These are phyloP conservation scores for Tolypocladium amazonense DNA, from an alignment of 2,329 filamentous ascomycete species.

Conservation along the genomic window DNA sequence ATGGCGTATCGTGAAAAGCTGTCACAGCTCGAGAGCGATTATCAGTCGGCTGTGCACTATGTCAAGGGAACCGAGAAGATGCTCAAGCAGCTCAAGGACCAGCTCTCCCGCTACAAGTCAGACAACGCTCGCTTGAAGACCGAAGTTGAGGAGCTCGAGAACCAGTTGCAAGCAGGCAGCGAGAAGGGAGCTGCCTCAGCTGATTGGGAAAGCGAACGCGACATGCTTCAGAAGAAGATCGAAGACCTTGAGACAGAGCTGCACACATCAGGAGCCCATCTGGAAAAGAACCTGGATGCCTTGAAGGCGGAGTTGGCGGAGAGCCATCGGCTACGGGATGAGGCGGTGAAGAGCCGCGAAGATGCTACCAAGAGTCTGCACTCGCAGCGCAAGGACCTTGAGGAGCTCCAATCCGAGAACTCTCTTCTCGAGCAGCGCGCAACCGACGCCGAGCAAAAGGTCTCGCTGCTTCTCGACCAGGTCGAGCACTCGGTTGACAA, in stretches of 20 bases:
- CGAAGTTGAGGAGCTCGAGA: conserved; percentile 62
- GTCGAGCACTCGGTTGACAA: conserved; percentile 90
- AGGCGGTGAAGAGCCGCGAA: conserved; percentile 45
- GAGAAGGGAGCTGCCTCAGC: conserved; percentile 31
- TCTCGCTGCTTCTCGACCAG: conserved; percentile 85
- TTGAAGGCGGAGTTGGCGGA: conserved; percentile 60
- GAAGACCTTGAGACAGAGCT: conserved; percentile 59
- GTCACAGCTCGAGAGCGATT: conserved; percentile 88
- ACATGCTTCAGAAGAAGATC: conserved; percentile 56
- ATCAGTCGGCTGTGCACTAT: conserved; percentile 95
- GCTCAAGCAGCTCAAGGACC: conserved; percentile 96
- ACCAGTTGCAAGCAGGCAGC: conserved; percentile 29
- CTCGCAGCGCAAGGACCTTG: conserved; percentile 55
- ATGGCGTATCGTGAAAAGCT: conserved; percentile 85
- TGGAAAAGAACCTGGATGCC: conserved; percentile 61
- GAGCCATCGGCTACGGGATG: conserved; percentile 58
- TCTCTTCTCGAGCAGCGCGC: conserved; percentile 70
- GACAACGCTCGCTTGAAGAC: conserved; percentile 75
- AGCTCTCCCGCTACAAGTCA: conserved; percentile 83
- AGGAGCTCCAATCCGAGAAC: conserved; percentile 78
- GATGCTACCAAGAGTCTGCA: conserved; percentile 47
- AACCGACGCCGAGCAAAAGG: conserved; percentile 83
- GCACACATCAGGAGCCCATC: conserved; percentile 48
- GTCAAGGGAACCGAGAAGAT: conserved; percentile 98
- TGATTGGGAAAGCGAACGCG: conserved; percentile 68